These are phyloP conservation scores for Perkinsus marinus DNA, from an alignment of 169 alveolate genomes.

Conservation along the genomic window DNA sequence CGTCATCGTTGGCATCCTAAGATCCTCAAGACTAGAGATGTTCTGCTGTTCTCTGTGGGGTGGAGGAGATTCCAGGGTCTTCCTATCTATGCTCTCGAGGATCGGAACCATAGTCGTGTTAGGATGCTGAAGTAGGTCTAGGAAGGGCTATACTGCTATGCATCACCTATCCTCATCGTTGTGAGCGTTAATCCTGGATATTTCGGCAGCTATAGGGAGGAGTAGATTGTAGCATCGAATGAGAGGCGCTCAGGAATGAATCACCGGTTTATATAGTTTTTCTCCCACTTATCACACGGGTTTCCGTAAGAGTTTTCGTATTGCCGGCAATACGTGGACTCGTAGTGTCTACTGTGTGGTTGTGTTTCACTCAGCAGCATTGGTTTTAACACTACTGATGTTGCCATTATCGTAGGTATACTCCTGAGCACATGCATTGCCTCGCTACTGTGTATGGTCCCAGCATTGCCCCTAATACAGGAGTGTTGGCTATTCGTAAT, in stretches of 20 bases:
- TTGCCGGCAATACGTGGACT: too few relatives aligned
- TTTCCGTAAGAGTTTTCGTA: too few relatives aligned
- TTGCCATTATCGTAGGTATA: constrained; percentile 50
- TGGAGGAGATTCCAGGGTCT: constrained; percentile 98
- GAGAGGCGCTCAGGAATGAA: too few relatives aligned
- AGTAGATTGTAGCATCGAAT: too few relatives aligned
- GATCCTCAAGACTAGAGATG: constrained; percentile 89
- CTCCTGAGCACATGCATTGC: constrained; percentile 95
- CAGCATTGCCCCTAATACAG: constrained; percentile 77
- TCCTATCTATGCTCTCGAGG: constrained; percentile 87
- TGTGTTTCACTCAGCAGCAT: too few relatives aligned
- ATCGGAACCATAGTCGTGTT: constrained; percentile 68
- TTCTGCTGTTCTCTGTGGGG: constrained; percentile 90
- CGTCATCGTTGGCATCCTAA: constrained; percentile 88
- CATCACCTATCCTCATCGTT: too few relatives aligned
- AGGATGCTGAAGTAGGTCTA: constrained; percentile 41
- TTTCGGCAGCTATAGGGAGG: too few relatives aligned
- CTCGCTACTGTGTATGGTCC: constrained; percentile 90
- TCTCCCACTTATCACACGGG: too few relatives aligned
- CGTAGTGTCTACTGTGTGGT: too few relatives aligned
- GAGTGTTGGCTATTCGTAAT: constrained; percentile 58
- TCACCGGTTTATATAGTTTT: too few relatives aligned
- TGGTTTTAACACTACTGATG: not conserved
- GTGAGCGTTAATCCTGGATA: too few relatives aligned
- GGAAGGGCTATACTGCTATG: too few relatives aligned